Conservation (phyloP, 192 early-diverging fungal genomes). For the Mortierella antarctica region DNA sequence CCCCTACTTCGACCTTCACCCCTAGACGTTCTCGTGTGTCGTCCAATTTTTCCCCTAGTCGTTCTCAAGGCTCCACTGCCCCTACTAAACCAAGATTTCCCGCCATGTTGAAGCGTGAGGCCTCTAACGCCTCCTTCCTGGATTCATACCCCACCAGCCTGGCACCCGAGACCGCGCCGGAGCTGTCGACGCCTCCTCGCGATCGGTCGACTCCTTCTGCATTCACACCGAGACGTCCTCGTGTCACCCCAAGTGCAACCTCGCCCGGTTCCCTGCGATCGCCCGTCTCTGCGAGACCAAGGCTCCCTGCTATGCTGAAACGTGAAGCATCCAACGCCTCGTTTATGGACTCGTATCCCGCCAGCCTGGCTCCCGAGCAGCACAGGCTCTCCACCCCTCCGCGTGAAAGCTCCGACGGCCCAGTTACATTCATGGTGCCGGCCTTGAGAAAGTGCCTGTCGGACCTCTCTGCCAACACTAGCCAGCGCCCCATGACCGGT, state of each 20-base stretch:
- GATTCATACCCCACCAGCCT: neutral
- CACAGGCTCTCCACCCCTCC: neutral
- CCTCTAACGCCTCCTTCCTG: neutral
- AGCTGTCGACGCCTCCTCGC: constrained; percentile 6
- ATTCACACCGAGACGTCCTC: constrained; percentile 31
- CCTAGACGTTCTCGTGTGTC: neutral
- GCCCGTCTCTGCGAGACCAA: neutral
- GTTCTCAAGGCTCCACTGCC: neutral
- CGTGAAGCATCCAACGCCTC: constrained; percentile 40
- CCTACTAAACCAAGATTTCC: neutral
- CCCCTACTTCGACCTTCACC: neutral
- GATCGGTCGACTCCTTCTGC: neutral
- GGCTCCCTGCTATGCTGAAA: constrained; percentile 30
- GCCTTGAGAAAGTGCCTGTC: neutral
- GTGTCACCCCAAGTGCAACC: constrained; percentile 4
- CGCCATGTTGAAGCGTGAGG: neutral
- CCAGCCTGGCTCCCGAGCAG: constrained; percentile 11
- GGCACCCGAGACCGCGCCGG: neutral
- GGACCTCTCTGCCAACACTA: neutral
- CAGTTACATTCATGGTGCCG: neutral
- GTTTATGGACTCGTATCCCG: constrained; percentile 32
- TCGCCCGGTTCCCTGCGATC: neutral
- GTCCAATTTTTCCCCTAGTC: neutral
- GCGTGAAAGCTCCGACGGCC: constrained; percentile 1
- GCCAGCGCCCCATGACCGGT: no score